Percentiles rank a stretch among this genome's conserved stretches.
phyloP scores from a whole-genome alignment of 805 yeast genomes.

The Candida morakotiae region DNA sequence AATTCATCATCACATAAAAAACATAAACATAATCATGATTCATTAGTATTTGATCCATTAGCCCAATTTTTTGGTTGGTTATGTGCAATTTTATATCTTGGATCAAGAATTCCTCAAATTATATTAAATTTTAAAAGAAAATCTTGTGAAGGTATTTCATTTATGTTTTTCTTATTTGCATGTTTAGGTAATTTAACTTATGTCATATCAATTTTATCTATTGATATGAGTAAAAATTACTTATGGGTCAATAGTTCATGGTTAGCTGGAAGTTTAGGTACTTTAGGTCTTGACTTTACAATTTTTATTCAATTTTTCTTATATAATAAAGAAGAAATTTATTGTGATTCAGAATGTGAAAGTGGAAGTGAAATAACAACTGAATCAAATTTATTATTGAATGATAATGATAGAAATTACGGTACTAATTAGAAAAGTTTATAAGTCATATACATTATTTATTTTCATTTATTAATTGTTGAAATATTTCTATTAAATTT shows the following conservation, averaged over 20 bases:
- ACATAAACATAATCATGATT: constrained; percentile 28
- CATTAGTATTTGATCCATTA: constrained; percentile 60
- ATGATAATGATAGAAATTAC: constrained; percentile 1
- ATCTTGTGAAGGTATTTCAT: constrained; percentile 92
- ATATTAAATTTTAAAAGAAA: constrained; percentile 78
- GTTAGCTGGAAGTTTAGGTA: constrained; percentile 90
- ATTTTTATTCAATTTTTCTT: constrained; percentile 84
- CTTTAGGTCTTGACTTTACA: constrained; percentile 75
- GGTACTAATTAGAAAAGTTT: constrained; percentile 1
- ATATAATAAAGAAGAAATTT: constrained; percentile 44
- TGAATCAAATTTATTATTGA: constrained; percentile 1
- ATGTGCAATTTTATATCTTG: constrained; percentile 72
- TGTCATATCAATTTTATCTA: constrained; percentile 77
- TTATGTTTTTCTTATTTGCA: constrained; percentile 90
- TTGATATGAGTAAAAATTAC: constrained; percentile 66
- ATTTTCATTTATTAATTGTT: constrained; percentile 16
- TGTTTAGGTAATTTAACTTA: constrained; percentile 91
- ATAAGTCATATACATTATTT: background rate
- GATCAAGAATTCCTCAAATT: constrained; percentile 92
- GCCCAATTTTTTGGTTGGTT: constrained; percentile 89
- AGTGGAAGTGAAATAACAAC: constrained; percentile 14
- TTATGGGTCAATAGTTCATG: constrained; percentile 82
- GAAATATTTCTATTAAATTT: constrained; percentile 47
- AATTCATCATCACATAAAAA: constrained; percentile 29
- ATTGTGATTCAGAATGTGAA: constrained; percentile 15